Evolutionary conservation across 345 rosid genomes (phyloP).

Genomic region (Triadica sebifera): DNA sequence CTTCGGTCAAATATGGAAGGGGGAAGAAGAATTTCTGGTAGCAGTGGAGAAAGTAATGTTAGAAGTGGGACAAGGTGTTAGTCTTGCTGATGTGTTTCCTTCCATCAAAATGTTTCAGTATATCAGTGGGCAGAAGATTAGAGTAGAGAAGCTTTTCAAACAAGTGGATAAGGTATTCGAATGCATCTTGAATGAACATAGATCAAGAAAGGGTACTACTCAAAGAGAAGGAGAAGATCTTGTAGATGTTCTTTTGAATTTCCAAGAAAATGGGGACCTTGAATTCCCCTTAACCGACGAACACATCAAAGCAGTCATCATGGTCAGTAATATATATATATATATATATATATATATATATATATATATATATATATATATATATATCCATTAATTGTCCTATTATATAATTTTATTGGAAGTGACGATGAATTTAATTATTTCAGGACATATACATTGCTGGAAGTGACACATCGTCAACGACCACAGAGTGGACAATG

Average conservation of each 20-base stretch:
- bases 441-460: not conserved
- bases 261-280: not conserved
- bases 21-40: not conserved
- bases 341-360: too few relatives aligned
- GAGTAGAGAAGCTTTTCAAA: not conserved
- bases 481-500: constrained; percentile 3
- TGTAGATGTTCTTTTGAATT: not conserved
- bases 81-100: not conserved
- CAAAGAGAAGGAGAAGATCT: not conserved
- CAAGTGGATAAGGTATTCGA: not conserved
- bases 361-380: too few relatives aligned
- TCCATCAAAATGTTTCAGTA: not conserved
- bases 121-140: not conserved
- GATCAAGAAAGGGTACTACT: not conserved
- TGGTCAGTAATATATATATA: not conserved
- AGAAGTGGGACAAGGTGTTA: not conserved
- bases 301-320: not conserved
- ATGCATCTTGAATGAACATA: not conserved
- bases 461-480: not conserved
- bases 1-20: not conserved
- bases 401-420: too few relatives aligned
- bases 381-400: too few relatives aligned
- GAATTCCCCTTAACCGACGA: not conserved
- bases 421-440: not conserved
- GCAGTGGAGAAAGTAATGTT: not conserved